Base-by-base conservation (phyloP, 1,284 basidiomycete species). In the Leccinum huronense region DNA sequence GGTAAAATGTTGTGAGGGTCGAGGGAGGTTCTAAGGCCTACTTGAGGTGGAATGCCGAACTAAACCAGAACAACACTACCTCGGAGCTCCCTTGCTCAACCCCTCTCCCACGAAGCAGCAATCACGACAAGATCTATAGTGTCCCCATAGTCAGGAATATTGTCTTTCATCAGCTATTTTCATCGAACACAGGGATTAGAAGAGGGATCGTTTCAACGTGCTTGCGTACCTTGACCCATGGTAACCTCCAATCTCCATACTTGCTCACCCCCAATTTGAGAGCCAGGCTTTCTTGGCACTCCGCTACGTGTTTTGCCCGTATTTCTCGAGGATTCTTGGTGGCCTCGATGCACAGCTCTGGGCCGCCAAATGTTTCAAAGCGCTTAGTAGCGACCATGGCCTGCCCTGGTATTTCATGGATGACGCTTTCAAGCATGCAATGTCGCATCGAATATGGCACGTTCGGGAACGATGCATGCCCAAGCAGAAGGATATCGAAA, bases 111-210 rank as follows among this genome's bases (percentile, higher is more conserved):
- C 0, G 83, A 79, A 13, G 88, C 92, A 1, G 86, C 94, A 30
- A 95, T 73, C 23, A 95, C 73, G 1, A 87, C 86, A 58, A 95
- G 81, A 73, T 95, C 93, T 13, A 94, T 72, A 11, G 84, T 83
- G 74, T 97, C 94, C 0, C 93, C 93, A 55, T 90, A 81, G 1
- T 89, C 89, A 0, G 86, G 85, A 45, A 97, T 92, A 69, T 95
- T 95, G 73, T 96, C 94, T 72, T 83, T 86, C 80, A 91, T 90
- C 59, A 80, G 60, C 79, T 81, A 62, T 54, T 55, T 55, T 38
- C 62, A 13, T 55, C 3, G 23, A 57, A 53, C n/a, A 5, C 11
- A 27, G 54, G 33, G 13, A 48, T 58, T 31, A 59, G 40, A 58
- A 38, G 27, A 53, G 31, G 13, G n/a, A n/a, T 53, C 19, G 23